Evolutionary conservation across 192 early-diverging fungal species (phyloP).

Genomic region (Kickxella alabastrina): DNA sequence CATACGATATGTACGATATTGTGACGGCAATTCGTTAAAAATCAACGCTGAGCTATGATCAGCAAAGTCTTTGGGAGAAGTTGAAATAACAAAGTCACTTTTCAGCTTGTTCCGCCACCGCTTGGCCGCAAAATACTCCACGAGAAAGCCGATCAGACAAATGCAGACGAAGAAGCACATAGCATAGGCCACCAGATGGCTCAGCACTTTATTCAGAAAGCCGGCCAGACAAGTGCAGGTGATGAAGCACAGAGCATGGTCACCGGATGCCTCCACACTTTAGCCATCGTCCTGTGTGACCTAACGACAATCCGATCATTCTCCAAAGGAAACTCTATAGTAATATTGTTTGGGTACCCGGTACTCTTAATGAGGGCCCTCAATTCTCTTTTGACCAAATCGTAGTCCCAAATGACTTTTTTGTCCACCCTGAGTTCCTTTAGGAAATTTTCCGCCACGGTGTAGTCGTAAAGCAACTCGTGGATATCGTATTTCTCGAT

Average conservation of each 20-base stretch:
- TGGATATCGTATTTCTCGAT: conserved; percentile 37
- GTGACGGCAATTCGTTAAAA: no score
- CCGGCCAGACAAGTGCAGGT: conserved; percentile 38
- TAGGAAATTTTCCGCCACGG: conserved; percentile 23
- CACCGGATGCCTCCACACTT: conserved; percentile 37
- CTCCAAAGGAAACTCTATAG: conserved; percentile 34
- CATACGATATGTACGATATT: no score
- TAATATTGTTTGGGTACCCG: conserved; percentile 43
- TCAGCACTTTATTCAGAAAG: no score
- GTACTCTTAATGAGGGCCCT: conserved; percentile 8
- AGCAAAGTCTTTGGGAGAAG: conserved; percentile 34
- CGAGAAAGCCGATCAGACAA: no score
- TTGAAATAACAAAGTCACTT: conserved; percentile 47
- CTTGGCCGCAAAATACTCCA: conserved; percentile 23
- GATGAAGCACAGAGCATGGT: conserved; percentile 35
- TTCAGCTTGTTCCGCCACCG: conserved; percentile 41
- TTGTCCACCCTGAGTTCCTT: conserved; percentile 43
- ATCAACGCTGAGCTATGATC: conserved; percentile 19
- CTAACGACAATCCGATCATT: conserved; percentile 28
- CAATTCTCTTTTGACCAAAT: conserved; percentile 24
- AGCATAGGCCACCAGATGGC: no score
- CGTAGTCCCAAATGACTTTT: conserved; percentile 52
- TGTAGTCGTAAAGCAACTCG: conserved; percentile 25
- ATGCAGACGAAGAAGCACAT: no score
- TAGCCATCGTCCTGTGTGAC: conserved; percentile 16